Evolutionary conservation across 2,329 filamentous ascomycete species (phyloP), one percentile per base, ranked within the genome.

Genomic region (Fusarium sp.): DNA sequence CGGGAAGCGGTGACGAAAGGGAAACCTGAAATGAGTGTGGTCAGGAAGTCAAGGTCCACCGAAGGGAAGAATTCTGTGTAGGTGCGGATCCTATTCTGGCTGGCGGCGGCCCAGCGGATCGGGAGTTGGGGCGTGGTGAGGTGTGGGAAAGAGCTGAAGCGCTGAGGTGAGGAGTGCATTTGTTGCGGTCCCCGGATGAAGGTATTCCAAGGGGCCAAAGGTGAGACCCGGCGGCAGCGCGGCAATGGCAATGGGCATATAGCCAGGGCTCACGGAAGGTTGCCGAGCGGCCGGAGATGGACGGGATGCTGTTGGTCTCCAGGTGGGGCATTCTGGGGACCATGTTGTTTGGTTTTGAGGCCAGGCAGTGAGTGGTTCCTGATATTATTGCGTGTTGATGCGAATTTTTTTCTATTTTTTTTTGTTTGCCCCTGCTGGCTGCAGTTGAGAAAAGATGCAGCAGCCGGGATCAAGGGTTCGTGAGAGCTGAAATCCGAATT

Each of bases 91-190:
- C 65, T 58, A 64, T 37, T 74, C 67, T 68, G 66, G 72, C 70
- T 67, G 52, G 71, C 66, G 62, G 70, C 76, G 76, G 76, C 67
- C 75, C 75, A 78, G 75, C 76, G 76, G 76, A 78, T 78, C 73
- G 76, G 69, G 71, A 68, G 67, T 58, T 73, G 59, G 59, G 73
- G 68, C 18, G 67, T 69, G 64, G 32, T 41, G n/a, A 39, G 39
- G 45, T 59, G 56, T 67, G 62, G 37, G 50, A 52, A 34, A 60
- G 48, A 43, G 48, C 25, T 59, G 50, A 57, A 56, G 32, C 39
- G 60, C 52, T 65, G 68, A 66, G 71, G 63, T 59, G 48, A 64
- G 52, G 35, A 43, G 32, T 62, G 43, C 59, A 52, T 62, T 61
- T 62, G 43, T 62, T 62, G 43, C n/a, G 45, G 25, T 25, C 52